phyloP scores from a whole-genome alignment of 2,329 filamentous ascomycete genomes.

The Bipolaris sorokiniana region DNA sequence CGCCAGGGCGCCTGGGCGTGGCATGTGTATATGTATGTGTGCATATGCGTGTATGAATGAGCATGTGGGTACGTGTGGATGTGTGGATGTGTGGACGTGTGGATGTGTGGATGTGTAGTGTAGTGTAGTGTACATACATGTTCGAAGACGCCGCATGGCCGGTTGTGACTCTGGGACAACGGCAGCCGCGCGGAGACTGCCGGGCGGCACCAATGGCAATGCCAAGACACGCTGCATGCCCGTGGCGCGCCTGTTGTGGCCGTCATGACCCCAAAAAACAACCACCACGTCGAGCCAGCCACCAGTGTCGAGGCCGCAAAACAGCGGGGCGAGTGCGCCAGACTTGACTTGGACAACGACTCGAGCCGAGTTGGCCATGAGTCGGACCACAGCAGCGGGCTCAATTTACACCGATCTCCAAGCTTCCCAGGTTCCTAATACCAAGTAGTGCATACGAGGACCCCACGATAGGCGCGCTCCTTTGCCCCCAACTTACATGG shows the following conservation, averaged over 20 bases:
- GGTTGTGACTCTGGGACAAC: constrained; percentile 1
- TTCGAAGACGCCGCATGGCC: constrained; percentile 1
- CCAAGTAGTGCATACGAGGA: neutral
- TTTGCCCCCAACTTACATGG: neutral
- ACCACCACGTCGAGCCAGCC: neutral
- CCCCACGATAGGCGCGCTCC: constrained; percentile 1
- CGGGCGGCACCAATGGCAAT: constrained; percentile 7
- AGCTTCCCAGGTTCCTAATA: neutral
- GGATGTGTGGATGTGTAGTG: neutral
- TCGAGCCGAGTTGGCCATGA: constrained; percentile 1
- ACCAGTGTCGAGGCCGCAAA: constrained; percentile 3
- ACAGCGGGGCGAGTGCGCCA: neutral
- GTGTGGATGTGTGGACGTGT: neutral
- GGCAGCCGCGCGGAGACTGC: constrained; percentile 4
- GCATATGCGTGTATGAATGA: neutral
- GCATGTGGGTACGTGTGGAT: neutral
- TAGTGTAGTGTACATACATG: neutral
- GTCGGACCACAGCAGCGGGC: constrained; percentile 4
- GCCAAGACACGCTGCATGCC: constrained; percentile 5
- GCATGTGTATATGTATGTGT: neutral
- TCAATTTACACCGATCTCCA: constrained; percentile 2
- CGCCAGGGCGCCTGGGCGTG: constrained; percentile 4
- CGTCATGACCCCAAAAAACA: neutral
- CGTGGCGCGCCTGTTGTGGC: neutral
- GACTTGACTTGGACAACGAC: neutral